phyloP scores from a whole-genome alignment of 495 filamentous ascomycete species.

The Penicillium herquei region DNA sequence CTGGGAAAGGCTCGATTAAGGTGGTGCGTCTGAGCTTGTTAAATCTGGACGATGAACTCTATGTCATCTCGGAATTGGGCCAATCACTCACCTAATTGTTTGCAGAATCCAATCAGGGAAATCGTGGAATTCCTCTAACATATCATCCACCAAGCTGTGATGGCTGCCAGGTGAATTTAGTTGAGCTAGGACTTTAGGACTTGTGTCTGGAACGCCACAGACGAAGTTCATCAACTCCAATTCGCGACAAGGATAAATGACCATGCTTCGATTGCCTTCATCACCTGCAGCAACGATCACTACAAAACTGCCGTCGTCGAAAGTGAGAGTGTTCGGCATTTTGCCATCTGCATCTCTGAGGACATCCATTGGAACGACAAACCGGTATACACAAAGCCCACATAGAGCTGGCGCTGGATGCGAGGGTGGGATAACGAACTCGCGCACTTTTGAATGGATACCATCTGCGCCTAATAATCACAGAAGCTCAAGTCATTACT shows the following conservation, averaged over 20 bases:
- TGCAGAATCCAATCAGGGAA: conserved; percentile 1
- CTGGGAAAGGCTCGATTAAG: not conserved
- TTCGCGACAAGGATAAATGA: conserved; percentile 9
- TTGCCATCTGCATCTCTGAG: not conserved
- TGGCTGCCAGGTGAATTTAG: conserved; percentile 1
- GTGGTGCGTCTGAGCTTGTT: not conserved
- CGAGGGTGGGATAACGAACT: conserved; percentile 3
- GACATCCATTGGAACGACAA: conserved; percentile 9
- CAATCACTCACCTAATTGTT: not conserved
- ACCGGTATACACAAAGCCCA: conserved; percentile 8
- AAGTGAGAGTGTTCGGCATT: conserved; percentile 1
- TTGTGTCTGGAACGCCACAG: conserved; percentile 7
- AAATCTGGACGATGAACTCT: not conserved
- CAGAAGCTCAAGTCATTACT: not conserved
- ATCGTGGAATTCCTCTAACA: not conserved
- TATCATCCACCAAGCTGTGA: not conserved
- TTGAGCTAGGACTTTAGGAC: not conserved
- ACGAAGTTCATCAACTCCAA: conserved; percentile 9
- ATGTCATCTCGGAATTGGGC: not conserved
- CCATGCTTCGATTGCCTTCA: conserved; percentile 7
- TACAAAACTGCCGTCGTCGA: conserved; percentile 4
- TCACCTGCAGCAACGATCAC: conserved; percentile 8
- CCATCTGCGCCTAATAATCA: conserved; percentile 2
- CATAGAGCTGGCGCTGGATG: conserved; percentile 8
- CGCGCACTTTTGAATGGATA: conserved; percentile 10